Evolutionary conservation across 2,329 filamentous ascomycete species (phyloP).

Genomic region (Beauveria scarabaeidicola): DNA sequence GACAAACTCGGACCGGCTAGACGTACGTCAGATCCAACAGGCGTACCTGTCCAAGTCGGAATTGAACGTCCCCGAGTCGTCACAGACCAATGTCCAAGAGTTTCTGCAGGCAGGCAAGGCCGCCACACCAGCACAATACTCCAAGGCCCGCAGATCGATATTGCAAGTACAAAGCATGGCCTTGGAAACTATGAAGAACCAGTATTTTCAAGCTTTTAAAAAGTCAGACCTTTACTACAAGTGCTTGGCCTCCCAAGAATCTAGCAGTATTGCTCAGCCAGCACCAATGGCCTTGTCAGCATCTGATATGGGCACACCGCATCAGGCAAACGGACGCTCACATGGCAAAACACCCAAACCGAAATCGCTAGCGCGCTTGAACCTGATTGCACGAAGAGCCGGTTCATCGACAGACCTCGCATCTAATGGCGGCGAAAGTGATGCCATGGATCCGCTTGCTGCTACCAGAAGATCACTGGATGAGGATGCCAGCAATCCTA

Average conservation of each 20-base stretch:
- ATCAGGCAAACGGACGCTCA: slow-evolving; percentile 10
- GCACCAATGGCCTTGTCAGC: slow-evolving; percentile 14
- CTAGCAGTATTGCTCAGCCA: slow-evolving; percentile 30
- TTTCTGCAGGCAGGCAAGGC: slow-evolving; percentile 72
- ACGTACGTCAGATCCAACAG: slow-evolving; percentile 86
- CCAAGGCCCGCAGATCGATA: slow-evolving; percentile 71
- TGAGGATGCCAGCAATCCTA: slow-evolving; percentile 37
- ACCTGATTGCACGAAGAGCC: slow-evolving; percentile 33
- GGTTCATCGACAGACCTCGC: slow-evolving; percentile 42
- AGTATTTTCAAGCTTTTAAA: slow-evolving; percentile 78
- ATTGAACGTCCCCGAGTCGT: slow-evolving; percentile 64
- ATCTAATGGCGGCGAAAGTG: slow-evolving; percentile 28
- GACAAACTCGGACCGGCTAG: slow-evolving; percentile 75
- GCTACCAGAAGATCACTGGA: slow-evolving; percentile 61
- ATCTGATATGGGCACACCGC: slow-evolving; percentile 10
- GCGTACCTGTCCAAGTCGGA: slow-evolving; percentile 78
- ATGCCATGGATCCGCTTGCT: slow-evolving; percentile 31
- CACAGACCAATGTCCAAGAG: slow-evolving; percentile 59
- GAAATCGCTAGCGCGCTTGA: slow-evolving; percentile 35
- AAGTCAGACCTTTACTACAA: slow-evolving; percentile 94
- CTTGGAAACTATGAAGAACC: slow-evolving; percentile 74
- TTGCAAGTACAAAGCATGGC: slow-evolving; percentile 74
- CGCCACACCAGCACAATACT: slow-evolving; percentile 75
- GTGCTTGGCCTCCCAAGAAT: slow-evolving; percentile 82
- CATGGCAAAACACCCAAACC: slow-evolving; percentile 36